A percentile compares a stretch with the other conserved stretches of the same genome.
Evolutionary conservation across 2,329 filamentous ascomycete species (phyloP).

Genomic region (Blumeria graminis): DNA sequence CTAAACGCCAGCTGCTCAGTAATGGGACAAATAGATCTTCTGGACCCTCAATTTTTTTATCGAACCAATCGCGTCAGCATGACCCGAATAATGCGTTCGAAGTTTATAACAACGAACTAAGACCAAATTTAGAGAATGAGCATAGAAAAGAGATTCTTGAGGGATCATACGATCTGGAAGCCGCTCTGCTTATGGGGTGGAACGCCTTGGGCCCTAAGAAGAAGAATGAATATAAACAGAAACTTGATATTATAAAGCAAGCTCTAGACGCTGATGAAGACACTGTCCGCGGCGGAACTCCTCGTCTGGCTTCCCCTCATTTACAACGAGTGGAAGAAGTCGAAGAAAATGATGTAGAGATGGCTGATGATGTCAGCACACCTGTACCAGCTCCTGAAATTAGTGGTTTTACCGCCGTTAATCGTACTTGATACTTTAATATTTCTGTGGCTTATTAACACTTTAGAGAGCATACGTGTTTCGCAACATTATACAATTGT

Average conservation of each 20-base stretch:
- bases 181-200: conserved; percentile 11
- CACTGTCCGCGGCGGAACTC: conserved; percentile 6
- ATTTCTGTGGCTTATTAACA: background rate
- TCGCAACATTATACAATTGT: too few species aligned
- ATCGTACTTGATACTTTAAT: conserved; percentile 4
- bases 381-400: conserved; percentile 3
- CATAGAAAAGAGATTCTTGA: conserved; percentile 10
- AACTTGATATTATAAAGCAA: conserved; percentile 14
- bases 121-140: conserved; percentile 8
- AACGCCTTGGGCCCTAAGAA: conserved; percentile 7
- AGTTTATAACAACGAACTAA: conserved; percentile 11
- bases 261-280: conserved; percentile 8
- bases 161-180: conserved; percentile 12
- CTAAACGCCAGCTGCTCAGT: conserved; percentile 9
- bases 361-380: conserved; percentile 13
- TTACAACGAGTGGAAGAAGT: conserved; percentile 6
- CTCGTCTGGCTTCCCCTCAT: conserved; percentile 6
- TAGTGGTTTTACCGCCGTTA: conserved; percentile 14
- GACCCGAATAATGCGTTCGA: conserved; percentile 12
- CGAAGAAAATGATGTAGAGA: conserved; percentile 14
- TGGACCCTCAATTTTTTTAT: conserved; percentile 1
- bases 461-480: too few species aligned
- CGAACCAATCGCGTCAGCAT: background rate
- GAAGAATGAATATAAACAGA: conserved; percentile 7
- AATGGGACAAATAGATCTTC: conserved; percentile 15